Evolutionary conservation across 139 green algal genomes (phyloP), one percentile per base, ranked within the genome.

Genomic region (Micractinium sp.): DNA sequence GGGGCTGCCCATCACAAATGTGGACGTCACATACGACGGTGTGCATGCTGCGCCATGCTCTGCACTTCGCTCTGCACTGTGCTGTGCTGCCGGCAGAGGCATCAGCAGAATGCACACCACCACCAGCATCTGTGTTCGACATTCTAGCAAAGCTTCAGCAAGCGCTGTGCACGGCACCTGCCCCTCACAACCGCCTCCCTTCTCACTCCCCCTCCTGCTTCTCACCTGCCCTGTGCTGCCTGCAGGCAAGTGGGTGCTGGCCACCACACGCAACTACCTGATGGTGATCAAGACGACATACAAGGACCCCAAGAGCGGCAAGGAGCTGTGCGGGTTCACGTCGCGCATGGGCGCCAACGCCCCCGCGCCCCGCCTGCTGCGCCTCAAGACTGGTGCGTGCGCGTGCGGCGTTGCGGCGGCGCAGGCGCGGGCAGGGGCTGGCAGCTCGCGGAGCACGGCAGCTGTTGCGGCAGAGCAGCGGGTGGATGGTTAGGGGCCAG

Each of bases 11-110:
- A 98, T 99, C 92, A 99, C 97, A 19, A 83, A 90, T 35, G 94
- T 99, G 35, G 97, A 99, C 88, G 97, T 99, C 27, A 98, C 97
- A 0, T 98, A 95, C 88, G 96, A 99, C 90, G 97, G 92, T 90
- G 86, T 90, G 74, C 31, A 16, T 25, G 16, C 39, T 56, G 61
- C 12, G 23, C 29, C 25, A 33, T 33, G 67, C 47, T 75, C 12
- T n/a, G 23, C 31, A 22, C 23, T 33, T 18, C 1, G 67, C 22
- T 35, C 22, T 35, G 67, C 67, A 35, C 67, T 73, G 63, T 25
- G 22, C 20, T 29, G 63, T 73, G 20, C 22, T 29, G 63, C 20
- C 63, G 14, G 63, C 63, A n/a, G 63, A 25, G 27, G 27, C 69
- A 36, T 13, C 20, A 27, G 27, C 2, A 31, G 69, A 15, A 3